Percentiles rank a stretch among this genome's conserved stretches.
These are phyloP conservation scores for Mycosarcoma maydis DNA, from an alignment of 1,284 basidiomycete genomes.

Conservation along the genomic window DNA sequence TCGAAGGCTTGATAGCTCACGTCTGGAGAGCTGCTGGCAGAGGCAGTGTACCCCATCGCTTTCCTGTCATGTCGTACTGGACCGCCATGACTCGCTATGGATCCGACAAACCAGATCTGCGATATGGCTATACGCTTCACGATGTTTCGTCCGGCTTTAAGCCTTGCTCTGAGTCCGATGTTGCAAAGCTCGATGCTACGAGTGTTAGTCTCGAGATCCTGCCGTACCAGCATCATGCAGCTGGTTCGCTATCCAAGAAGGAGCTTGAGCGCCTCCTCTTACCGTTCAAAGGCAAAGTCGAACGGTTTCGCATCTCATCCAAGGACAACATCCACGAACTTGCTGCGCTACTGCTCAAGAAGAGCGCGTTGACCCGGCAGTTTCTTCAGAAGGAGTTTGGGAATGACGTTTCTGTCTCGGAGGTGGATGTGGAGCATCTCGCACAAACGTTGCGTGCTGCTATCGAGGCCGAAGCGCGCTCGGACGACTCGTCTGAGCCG, in stretches of 20 bases:
- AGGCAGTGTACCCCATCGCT: constrained; percentile 69
- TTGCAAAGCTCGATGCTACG: neutral
- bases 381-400: constrained; percentile 16
- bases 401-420: constrained; percentile 22
- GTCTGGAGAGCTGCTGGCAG: constrained; percentile 78
- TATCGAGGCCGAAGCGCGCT: constrained; percentile 68
- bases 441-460: constrained; percentile 51
- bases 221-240: constrained; percentile 24
- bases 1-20: constrained; percentile 50
- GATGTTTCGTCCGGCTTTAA: constrained; percentile 41
- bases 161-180: constrained; percentile 3
- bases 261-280: constrained; percentile 43
- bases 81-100: constrained; percentile 73
- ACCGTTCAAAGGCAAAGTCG: constrained; percentile 36
- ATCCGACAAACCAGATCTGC: constrained; percentile 92
- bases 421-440: constrained; percentile 41
- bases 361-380: constrained; percentile 39
- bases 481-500: constrained; percentile 69
- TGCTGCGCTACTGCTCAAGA: constrained; percentile 50
- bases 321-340: constrained; percentile 44
- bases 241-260: constrained; percentile 42
- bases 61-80: constrained; percentile 56
- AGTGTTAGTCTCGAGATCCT: constrained; percentile 41
- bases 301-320: constrained; percentile 48
- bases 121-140: constrained; percentile 74